A percentile compares a stretch with the other conserved stretches of the same genome.
Evolutionary conservation across 331 rosid species (phyloP).

Genomic region (Quercus lobata): DNA sequence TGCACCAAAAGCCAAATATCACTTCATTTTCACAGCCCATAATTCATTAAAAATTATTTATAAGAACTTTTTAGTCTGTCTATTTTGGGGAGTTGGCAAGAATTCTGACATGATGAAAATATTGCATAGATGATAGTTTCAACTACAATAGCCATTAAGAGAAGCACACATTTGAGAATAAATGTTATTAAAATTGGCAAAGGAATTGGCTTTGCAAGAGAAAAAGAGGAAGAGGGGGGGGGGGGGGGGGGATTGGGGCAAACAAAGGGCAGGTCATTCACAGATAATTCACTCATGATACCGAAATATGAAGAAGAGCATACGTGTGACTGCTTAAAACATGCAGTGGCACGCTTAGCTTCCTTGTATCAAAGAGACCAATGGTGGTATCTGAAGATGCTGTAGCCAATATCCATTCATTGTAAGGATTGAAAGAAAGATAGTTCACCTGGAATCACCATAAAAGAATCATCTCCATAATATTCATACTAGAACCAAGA

Average conservation of each 20-base stretch:
- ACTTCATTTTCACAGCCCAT: not conserved
- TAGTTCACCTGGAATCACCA: conserved; percentile 64
- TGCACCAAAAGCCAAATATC: not conserved
- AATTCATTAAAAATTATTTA: too few relatives aligned
- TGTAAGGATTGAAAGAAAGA: conserved; percentile 75
- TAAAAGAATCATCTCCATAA: not conserved
- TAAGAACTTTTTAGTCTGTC: not conserved
- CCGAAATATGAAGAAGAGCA: conserved; percentile 15
- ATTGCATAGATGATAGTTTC: not conserved
- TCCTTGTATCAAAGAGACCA: conserved; percentile 77
- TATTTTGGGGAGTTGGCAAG: too few relatives aligned
- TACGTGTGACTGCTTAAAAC: conserved; percentile 75
- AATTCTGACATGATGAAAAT: not conserved
- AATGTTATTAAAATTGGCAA: not conserved
- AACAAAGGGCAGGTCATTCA: not conserved
- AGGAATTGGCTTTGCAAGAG: not conserved
- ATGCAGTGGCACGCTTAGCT: conserved; percentile 62
- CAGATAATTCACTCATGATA: not conserved
- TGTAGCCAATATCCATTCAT: conserved; percentile 89
- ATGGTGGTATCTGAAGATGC: conserved; percentile 86
- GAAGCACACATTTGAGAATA: not conserved
- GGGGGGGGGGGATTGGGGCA: too few relatives aligned
- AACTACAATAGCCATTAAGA: not conserved
- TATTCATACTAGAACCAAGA: not conserved
- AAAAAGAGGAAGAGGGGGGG: not conserved